A percentile compares a stretch with the other conserved stretches of the same genome.
phyloP scores from a whole-genome alignment of 305 asterid genomes.

The Ajuga reptans region DNA sequence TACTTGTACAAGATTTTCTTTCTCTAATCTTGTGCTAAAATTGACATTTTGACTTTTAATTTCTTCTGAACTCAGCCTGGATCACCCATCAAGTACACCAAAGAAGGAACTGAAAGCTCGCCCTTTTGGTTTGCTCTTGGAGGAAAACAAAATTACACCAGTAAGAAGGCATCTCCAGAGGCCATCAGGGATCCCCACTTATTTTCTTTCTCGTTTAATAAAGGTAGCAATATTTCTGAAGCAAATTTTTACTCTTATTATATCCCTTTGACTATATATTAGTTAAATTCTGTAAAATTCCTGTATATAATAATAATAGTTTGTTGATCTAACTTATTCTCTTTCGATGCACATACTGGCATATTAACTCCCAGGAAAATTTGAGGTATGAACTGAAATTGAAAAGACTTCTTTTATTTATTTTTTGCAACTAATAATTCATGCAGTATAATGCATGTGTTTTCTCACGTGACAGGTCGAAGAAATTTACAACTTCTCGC shows the following conservation, averaged over 20 bases:
- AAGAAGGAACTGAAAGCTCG: constrained; percentile 67
- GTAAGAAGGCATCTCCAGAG: constrained; percentile 41
- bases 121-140: constrained; percentile 61
- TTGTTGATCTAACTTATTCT: constrained; percentile 23
- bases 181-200: constrained; percentile 54
- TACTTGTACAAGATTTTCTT: not conserved
- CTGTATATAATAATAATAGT: constrained; percentile 16
- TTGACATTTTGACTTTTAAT: constrained; percentile 17
- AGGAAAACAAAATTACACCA: constrained; percentile 52
- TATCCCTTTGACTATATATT: not conserved
- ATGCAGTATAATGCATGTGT: constrained; percentile 12
- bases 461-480: constrained; percentile 36
- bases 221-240: constrained; percentile 36
- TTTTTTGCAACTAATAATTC: not conserved
- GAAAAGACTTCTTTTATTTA: not conserved
- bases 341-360: constrained; percentile 22
- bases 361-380: constrained; percentile 45
- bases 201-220: constrained; percentile 37
- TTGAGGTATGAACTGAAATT: constrained; percentile 40
- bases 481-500: constrained; percentile 59
- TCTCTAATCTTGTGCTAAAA: not conserved
- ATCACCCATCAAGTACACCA: constrained; percentile 44
- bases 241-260: not conserved
- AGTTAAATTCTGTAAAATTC: constrained; percentile 12
- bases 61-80: constrained; percentile 48